Base-by-base conservation (phyloP, 805 yeast species). In the Starmerella bacillaris region DNA sequence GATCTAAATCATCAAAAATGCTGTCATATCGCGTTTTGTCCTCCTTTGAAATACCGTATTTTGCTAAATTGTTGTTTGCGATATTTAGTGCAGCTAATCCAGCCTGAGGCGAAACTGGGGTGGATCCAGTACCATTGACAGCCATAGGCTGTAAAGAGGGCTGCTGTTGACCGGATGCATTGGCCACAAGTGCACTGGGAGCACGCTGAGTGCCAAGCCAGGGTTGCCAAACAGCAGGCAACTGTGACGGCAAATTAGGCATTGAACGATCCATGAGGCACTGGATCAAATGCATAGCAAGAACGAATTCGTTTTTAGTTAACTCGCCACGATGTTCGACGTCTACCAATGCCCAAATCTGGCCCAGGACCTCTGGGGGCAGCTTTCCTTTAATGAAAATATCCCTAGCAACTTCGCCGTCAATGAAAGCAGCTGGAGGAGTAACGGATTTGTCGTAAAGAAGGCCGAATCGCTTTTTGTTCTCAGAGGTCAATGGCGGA, bases 271-370 rank as follows among this genome's bases (percentile, higher is more conserved):
- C 68, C 49, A 82, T 62, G 21, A 76, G 60, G 45, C 82, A 74
- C 55, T 86, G 95, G 43, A 89, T 80, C 51, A 89, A 65, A 56
- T 79, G 92, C 98, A 89, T 86, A 5, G 96, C 95, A 48, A 86
- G 69, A 30, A 80, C 70, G 48, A 89, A 89, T 52, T 80, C 84
- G 12, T 73, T 65, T 50, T 73, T 68, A 37, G 68, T 64, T 47
- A 89, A 68, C 37, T 68, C 63, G 4, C 98, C 98, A 2, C 68
- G 57, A 46, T 73, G 73, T 36, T 68, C 67, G 41, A 72, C 70
- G 53, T 89, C 98, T 30, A 78, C 89, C 38, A 86, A 62, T 36
- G 68, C 68, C 98, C 98, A 89, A 39, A 89, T 74, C 51, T 74
- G 77, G 38, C 92, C 93, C 41, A 89, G 62, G 2, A 72, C 66